Percentiles rank a stretch among this genome's conserved stretches.
These are phyloP conservation scores for Aspergillus quadrilineatus DNA, from an alignment of 2,329 filamentous ascomycete genomes.

Conservation along the genomic window DNA sequence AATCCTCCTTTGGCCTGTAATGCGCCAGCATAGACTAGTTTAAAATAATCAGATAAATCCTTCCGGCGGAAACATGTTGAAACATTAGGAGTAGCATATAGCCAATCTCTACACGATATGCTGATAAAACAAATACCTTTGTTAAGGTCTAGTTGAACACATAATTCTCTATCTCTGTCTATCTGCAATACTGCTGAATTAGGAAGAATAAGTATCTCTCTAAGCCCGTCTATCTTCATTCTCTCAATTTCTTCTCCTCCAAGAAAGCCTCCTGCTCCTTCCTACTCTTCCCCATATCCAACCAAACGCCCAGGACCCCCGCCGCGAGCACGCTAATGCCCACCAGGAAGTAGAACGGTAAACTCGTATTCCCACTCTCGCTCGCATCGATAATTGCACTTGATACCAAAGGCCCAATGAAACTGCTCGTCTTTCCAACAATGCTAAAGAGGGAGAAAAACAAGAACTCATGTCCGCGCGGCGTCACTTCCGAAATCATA, in stretches of 20 bases:
- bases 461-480: constrained; percentile 66
- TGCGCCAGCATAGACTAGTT: too few species aligned
- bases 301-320: constrained; percentile 52
- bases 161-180: neutral
- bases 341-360: constrained; percentile 67
- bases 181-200: neutral
- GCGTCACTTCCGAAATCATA: constrained; percentile 69
- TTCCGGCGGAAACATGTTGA: too few species aligned
- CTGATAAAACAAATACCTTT: too few species aligned
- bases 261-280: constrained; percentile 60
- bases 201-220: neutral
- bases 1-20: too few species aligned
- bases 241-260: constrained; percentile 27
- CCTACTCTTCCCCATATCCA: constrained; percentile 62
- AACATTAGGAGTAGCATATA: too few species aligned
- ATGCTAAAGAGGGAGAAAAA: constrained; percentile 71
- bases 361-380: constrained; percentile 55
- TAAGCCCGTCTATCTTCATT: neutral
- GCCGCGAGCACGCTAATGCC: constrained; percentile 58
- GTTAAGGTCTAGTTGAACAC: too few species aligned
- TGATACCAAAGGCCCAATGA: constrained; percentile 68
- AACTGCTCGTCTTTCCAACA: constrained; percentile 66
- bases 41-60: too few species aligned
- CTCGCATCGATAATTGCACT: constrained; percentile 67
- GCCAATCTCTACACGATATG: too few species aligned